Conservation (phyloP, 768 basidiomycete genomes). For the Steccherinum ochraceum region DNA sequence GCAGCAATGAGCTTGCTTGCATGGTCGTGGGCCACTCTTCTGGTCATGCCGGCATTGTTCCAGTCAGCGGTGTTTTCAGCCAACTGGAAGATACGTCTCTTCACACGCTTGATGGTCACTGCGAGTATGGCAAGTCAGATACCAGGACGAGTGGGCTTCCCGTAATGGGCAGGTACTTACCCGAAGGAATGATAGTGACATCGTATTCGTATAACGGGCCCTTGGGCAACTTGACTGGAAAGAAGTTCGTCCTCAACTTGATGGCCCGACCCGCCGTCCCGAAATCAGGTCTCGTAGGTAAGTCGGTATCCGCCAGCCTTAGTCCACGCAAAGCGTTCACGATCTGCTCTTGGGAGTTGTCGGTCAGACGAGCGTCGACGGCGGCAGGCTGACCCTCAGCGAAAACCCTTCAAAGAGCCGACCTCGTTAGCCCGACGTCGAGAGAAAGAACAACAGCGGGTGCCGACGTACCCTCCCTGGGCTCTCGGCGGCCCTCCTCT, state of each 20-base stretch:
- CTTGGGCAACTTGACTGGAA: constrained; percentile 41
- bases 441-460: no score
- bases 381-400: constrained; percentile 33
- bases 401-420: constrained; percentile 31
- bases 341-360: constrained; percentile 37
- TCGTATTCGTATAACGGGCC: constrained; percentile 44
- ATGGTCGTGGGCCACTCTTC: constrained; percentile 40
- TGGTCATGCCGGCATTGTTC: constrained; percentile 32
- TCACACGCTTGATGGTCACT: constrained; percentile 32
- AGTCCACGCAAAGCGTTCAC: constrained; percentile 28
- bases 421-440: no score
- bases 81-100: constrained; percentile 40
- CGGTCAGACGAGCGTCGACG: constrained; percentile 45
- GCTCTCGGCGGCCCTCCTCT: constrained; percentile 25
- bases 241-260: constrained; percentile 48
- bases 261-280: constrained; percentile 36
- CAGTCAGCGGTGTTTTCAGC: constrained; percentile 39
- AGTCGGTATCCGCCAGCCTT: constrained; percentile 22
- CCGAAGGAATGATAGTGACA: constrained; percentile 32
- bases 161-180: neutral
- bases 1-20: constrained; percentile 41
- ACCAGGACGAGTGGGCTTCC: neutral
- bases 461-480: constrained; percentile 34
- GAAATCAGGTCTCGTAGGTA: constrained; percentile 44
- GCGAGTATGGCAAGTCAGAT: no score